These are phyloP conservation scores for Globisporangium cystogenes DNA, from an alignment of 352 stramenopile species.

Conservation along the genomic window DNA sequence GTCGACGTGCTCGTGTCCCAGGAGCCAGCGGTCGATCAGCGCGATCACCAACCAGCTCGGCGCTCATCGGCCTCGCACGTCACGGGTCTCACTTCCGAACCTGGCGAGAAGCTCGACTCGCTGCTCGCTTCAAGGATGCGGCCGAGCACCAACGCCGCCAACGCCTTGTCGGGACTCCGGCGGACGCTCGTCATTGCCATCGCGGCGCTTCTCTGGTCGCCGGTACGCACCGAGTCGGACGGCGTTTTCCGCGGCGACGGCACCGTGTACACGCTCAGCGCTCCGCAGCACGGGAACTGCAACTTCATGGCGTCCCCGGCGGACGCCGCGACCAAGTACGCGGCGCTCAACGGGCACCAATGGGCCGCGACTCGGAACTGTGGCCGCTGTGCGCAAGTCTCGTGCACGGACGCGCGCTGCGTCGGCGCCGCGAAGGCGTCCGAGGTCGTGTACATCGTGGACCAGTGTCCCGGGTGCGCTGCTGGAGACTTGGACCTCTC, in stretches of 20 bases:
- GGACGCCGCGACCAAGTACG: constrained; percentile 35
- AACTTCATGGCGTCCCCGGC: constrained; percentile 33
- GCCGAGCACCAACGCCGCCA: background rate
- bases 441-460: constrained; percentile 60
- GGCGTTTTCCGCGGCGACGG: constrained; percentile 33
- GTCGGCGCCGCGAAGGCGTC: constrained; percentile 36
- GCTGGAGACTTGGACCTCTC: constrained; percentile 68
- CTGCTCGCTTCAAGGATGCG: background rate
- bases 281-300: constrained; percentile 35
- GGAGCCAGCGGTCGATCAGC: too few relatives aligned
- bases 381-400: constrained; percentile 41
- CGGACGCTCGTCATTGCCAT: background rate
- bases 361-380: constrained; percentile 32
- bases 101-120: background rate
- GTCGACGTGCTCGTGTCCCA: too few relatives aligned
- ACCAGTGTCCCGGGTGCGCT: constrained; percentile 67
- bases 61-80: too few relatives aligned
- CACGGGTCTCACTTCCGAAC: background rate
- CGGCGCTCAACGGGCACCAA: constrained; percentile 40
- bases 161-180: background rate
- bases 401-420: constrained; percentile 51
- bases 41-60: too few relatives aligned
- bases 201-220: background rate
- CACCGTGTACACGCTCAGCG: constrained; percentile 37
- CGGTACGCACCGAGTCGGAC: constrained; percentile 24